These are phyloP conservation scores for Clohesyomyces aquaticus DNA, from an alignment of 495 filamentous ascomycete genomes.

Conservation along the genomic window DNA sequence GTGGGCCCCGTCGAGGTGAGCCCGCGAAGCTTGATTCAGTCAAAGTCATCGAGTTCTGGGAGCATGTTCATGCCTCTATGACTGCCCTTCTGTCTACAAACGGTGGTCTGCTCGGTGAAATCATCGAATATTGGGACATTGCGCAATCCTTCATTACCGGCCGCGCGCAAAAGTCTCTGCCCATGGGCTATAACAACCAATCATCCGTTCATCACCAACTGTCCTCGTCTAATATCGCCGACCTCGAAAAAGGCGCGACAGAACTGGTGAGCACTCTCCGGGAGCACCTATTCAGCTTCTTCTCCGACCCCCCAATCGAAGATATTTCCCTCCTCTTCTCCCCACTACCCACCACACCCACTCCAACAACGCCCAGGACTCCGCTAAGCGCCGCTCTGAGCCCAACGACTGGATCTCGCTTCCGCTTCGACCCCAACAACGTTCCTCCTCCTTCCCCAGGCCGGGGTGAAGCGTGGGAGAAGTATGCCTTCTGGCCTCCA, in stretches of 20 bases:
- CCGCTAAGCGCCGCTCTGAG: conserved; percentile 45
- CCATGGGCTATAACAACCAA: conserved; percentile 80
- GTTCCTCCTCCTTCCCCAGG: conserved; percentile 75
- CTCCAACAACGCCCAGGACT: conserved; percentile 67
- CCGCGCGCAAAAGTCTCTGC: conserved; percentile 77
- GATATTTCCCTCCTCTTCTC: conserved; percentile 85
- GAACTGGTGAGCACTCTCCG: conserved; percentile 82
- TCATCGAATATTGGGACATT: conserved; percentile 92
- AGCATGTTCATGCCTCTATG: conserved; percentile 73
- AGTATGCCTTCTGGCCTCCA: conserved; percentile 95
- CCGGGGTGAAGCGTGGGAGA: conserved; percentile 83
- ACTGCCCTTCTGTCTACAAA: conserved; percentile 68
- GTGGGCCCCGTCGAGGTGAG: conserved; percentile 45
- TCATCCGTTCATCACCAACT: conserved; percentile 84
- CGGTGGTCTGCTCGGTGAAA: conserved; percentile 81
- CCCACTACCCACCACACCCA: conserved; percentile 73
- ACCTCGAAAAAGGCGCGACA: conserved; percentile 75
- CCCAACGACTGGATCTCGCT: conserved; percentile 60
- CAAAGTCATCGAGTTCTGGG: conserved; percentile 87
- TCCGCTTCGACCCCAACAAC: conserved; percentile 77
- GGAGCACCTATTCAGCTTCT: conserved; percentile 76
- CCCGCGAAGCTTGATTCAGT: conserved; percentile 67
- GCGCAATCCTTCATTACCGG: conserved; percentile 89
- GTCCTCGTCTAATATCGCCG: conserved; percentile 65
- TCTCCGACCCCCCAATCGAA: conserved; percentile 86